These are phyloP conservation scores for Breviolum minutum DNA, from an alignment of 73 alveolate species.

Conservation along the genomic window DNA sequence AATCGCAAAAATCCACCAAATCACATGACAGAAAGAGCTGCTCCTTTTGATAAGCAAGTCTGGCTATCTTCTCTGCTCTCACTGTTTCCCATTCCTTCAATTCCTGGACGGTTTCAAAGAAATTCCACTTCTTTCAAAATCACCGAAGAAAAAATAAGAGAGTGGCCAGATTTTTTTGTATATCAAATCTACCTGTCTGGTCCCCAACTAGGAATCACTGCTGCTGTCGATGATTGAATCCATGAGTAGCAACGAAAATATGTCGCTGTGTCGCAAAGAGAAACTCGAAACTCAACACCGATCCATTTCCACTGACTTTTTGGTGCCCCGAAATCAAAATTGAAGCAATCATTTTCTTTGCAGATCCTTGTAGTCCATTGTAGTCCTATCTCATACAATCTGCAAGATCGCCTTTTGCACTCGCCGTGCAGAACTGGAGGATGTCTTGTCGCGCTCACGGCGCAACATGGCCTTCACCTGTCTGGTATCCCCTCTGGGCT, in stretches of 20 bases:
- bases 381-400: too few species aligned
- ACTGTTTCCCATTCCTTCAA: slow-evolving; percentile 25
- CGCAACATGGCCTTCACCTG: slow-evolving; percentile 50
- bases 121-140: background rate
- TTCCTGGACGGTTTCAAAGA: background rate
- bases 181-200: too few species aligned
- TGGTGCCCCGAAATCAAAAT: too few species aligned
- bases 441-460: slow-evolving; percentile 16
- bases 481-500: too few species aligned
- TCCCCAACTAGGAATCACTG: too few species aligned
- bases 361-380: too few species aligned
- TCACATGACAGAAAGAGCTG: background rate
- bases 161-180: background rate
- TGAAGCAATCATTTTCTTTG: too few species aligned
- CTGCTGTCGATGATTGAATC: background rate
- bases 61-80: slow-evolving; percentile 11
- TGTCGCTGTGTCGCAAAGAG: background rate
- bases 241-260: background rate
- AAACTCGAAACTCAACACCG: too few species aligned
- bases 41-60: slow-evolving; percentile 39
- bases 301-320: too few species aligned
- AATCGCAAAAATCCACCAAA: background rate
- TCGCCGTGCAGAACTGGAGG: slow-evolving; percentile 45
- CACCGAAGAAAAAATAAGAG: background rate
- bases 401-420: background rate